Evolutionary conservation across 768 basidiomycete genomes (phyloP).

Genomic region (Tylopilus subfusipes): DNA sequence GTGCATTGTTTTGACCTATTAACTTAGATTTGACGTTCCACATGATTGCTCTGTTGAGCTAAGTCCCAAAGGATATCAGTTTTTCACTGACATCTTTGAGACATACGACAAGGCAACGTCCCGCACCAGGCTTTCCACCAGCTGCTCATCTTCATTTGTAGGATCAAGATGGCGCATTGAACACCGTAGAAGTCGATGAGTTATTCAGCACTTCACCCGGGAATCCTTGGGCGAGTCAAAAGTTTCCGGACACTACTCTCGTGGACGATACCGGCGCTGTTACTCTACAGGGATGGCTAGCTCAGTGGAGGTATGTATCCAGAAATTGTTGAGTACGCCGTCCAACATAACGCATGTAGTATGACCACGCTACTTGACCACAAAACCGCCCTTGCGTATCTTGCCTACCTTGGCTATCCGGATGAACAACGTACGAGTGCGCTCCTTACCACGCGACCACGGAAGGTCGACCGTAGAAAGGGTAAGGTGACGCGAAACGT

Average conservation of each 20-base stretch:
- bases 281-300: slow-evolving; percentile 96
- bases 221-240: slow-evolving; percentile 92
- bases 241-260: slow-evolving; percentile 87
- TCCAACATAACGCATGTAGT: slow-evolving; percentile 38
- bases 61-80: slow-evolving; percentile 91
- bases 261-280: slow-evolving; percentile 85
- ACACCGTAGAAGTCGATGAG: slow-evolving; percentile 75
- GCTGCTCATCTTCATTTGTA: slow-evolving; percentile 28
- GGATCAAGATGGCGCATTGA: slow-evolving; percentile 96
- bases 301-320: slow-evolving; percentile 88
- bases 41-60: slow-evolving; percentile 94
- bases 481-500: slow-evolving; percentile 89
- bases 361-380: slow-evolving; percentile 98
- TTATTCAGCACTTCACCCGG: slow-evolving; percentile 94
- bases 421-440: slow-evolving; percentile 77
- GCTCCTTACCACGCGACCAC: slow-evolving; percentile 77
- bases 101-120: slow-evolving; percentile 79
- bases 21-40: slow-evolving; percentile 82
- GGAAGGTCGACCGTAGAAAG: slow-evolving; percentile 80
- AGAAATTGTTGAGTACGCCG: slow-evolving; percentile 1
- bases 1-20: slow-evolving; percentile 11
- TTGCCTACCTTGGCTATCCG: slow-evolving; percentile 93
- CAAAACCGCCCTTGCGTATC: slow-evolving; percentile 86
- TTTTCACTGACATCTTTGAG: slow-evolving; percentile 96
- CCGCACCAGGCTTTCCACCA: not conserved